Percentiles rank a stretch among this genome's conserved stretches.
These are phyloP conservation scores for Clathrus columnatus DNA, from an alignment of 768 basidiomycete genomes.

Conservation along the genomic window DNA sequence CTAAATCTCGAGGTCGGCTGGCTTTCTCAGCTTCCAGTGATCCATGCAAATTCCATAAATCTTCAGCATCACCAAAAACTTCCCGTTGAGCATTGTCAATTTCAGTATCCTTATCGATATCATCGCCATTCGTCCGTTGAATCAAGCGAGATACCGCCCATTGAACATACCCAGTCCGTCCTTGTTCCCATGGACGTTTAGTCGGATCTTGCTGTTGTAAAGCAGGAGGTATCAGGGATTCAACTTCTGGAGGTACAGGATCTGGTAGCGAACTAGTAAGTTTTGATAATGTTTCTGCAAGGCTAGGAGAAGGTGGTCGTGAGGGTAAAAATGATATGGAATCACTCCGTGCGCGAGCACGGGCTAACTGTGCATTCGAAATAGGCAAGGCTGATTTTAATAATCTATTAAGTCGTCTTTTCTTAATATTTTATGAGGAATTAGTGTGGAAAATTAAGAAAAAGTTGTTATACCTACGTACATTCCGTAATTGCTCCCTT, in stretches of 20 bases:
- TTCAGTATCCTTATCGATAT: neutral
- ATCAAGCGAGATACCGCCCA: conserved; percentile 64
- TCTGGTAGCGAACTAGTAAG: conserved; percentile 22
- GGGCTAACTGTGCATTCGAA: conserved; percentile 37
- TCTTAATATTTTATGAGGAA: conserved; percentile 29
- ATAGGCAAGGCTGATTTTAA: conserved; percentile 43
- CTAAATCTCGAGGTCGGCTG: neutral
- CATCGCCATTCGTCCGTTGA: conserved; percentile 19
- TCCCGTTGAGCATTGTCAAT: neutral
- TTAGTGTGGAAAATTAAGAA: neutral
- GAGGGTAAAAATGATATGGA: conserved; percentile 39
- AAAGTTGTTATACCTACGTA: conserved; percentile 29
- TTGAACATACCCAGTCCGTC: conserved; percentile 62
- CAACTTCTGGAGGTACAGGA: conserved; percentile 28
- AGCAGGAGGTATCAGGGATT: conserved; percentile 21
- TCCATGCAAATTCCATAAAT: conserved; percentile 6
- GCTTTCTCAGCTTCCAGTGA: neutral
- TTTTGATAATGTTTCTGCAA: neutral
- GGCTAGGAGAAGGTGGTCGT: conserved; percentile 1
- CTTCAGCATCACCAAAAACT: conserved; percentile 1
- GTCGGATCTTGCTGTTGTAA: conserved; percentile 40
- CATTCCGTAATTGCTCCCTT: conserved; percentile 57
- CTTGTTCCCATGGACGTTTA: conserved; percentile 72
- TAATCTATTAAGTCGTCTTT: conserved; percentile 54
- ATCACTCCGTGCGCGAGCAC: conserved; percentile 35